phyloP scores from a whole-genome alignment of 352 stramenopile species.

The Thalassiosira mediterranea region DNA sequence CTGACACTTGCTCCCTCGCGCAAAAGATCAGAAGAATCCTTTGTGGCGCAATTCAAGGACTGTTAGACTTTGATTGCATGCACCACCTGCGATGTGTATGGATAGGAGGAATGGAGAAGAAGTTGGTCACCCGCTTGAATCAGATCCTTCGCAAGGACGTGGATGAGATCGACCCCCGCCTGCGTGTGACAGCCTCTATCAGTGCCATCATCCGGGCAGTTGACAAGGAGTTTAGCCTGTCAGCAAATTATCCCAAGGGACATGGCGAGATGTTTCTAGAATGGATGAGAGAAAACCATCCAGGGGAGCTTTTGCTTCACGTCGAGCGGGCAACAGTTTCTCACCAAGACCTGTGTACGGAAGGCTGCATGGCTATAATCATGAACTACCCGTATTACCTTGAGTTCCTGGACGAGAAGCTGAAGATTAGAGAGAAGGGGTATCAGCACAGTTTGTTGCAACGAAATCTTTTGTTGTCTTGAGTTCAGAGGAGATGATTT shows the following conservation, averaged over 20 bases:
- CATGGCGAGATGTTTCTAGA: slow-evolving; percentile 19
- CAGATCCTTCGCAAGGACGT: slow-evolving; percentile 4
- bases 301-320: slow-evolving; percentile 25
- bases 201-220: slow-evolving; percentile 19
- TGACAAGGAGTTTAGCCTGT: slow-evolving; percentile 42
- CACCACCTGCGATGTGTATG: slow-evolving; percentile 43
- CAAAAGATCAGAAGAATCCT: slow-evolving; percentile 27
- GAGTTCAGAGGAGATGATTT: slow-evolving; percentile 22
- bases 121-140: slow-evolving; percentile 10
- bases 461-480: slow-evolving; percentile 32
- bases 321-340: slow-evolving; percentile 21
- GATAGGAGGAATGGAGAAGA: slow-evolving; percentile 15
- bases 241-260: slow-evolving; percentile 29
- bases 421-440: neutral
- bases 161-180: slow-evolving; percentile 24
- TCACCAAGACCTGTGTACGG: slow-evolving; percentile 23
- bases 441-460: slow-evolving; percentile 15
- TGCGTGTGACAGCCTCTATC: slow-evolving; percentile 24
- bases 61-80: slow-evolving; percentile 21
- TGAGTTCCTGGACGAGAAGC: slow-evolving; percentile 25
- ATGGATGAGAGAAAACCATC: slow-evolving; percentile 26
- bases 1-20: slow-evolving; percentile 25
- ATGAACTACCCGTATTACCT: slow-evolving; percentile 40
- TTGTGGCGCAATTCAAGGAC: slow-evolving; percentile 1
- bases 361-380: slow-evolving; percentile 15